Conservation (phyloP, 192 early-diverging fungal species). For the Lobulomyces angularis region DNA sequence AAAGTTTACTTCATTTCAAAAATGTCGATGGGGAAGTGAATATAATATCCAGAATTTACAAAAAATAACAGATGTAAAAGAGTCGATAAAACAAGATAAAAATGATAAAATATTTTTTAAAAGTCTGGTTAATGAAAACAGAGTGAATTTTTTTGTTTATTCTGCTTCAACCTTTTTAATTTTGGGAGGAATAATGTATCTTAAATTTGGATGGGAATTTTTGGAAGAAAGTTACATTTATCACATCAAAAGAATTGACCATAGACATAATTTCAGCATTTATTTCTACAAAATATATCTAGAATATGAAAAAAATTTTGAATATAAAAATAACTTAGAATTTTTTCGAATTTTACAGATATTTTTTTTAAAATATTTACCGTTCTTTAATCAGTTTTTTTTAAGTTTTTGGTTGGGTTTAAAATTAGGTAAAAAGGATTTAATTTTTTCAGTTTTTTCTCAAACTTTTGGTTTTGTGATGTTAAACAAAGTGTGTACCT, state of each 20-base stretch:
- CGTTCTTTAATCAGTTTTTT: slow-evolving; percentile 51
- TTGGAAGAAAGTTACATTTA: slow-evolving; percentile 86
- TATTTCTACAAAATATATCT: slow-evolving; percentile 97
- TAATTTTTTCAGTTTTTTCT: slow-evolving; percentile 76
- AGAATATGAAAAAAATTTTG: too few species aligned
- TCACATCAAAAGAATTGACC: slow-evolving; percentile 90
- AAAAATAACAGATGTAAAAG: too few species aligned
- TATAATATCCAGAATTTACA: too few species aligned
- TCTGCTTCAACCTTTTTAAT: slow-evolving; percentile 22
- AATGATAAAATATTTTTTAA: slow-evolving; percentile 5
- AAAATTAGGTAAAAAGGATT: too few species aligned
- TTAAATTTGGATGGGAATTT: slow-evolving; percentile 73
- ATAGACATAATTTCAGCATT: slow-evolving; percentile 95
- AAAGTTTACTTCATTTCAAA: slow-evolving; percentile 9
- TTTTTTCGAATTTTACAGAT: slow-evolving; percentile 20
- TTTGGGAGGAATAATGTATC: slow-evolving; percentile 16
- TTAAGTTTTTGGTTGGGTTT: too few species aligned
- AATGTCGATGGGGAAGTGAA: slow-evolving; percentile 10
- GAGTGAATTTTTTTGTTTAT: slow-evolving; percentile 26
- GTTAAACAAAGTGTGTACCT: slow-evolving; percentile 93
- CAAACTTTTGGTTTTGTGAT: slow-evolving; percentile 96
- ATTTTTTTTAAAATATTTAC: slow-evolving; percentile 28
- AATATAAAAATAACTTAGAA: not conserved
- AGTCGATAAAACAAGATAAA: too few species aligned
- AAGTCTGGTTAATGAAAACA: slow-evolving; percentile 13